Evolutionary conservation across 768 basidiomycete species (phyloP), one percentile per base, ranked within the genome.

Genomic region (Myochromella boudieri): DNA sequence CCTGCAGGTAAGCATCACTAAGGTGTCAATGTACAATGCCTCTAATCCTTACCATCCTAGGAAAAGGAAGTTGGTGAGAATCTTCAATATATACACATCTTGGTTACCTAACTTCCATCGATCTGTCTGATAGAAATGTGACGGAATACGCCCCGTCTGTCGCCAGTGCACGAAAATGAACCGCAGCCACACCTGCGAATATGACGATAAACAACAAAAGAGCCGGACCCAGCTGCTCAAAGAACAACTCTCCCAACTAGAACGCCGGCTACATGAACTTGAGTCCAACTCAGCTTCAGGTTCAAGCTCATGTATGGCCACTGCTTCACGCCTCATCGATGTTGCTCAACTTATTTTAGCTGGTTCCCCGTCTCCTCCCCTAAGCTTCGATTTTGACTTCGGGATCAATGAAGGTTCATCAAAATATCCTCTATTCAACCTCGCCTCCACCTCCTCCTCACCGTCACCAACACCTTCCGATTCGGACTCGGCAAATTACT

Each of bases 171-270:
- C 62, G 51, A 77, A 78, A 52, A 76, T 80, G 65, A 77, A 76
- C 57, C 64, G 81, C 20, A 61, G 64, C 4, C 64, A 70, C 20
- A 73, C 78, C 39, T 84, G 83, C 60, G 63, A 73, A 44, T 85
- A 82, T 65, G 79, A 83, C 55, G 81, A 84, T 57, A 74, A 73
- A 60, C 73, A 72, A 53, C 76, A 74, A 46, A 80, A 81, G 60
- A 81, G 78, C 56, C 73, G 81, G 12, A 83, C 80, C 1, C 76
- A 81, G 58, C 66, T 77, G 18, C 65, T 84, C 26, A 77, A 74
- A 49, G 80, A 82, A 54, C 80, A 81, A 59, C 67, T 82, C 33
- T 64, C 68, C 3, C 63, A 71, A 37, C 71, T 83, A 10, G 80
- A 84, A 59, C 68, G 70, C 17, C 70, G 77, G 33, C 61, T 83